Percentiles rank a stretch among this genome's conserved stretches.
Conservation (phyloP, 768 basidiomycete species). For the Serendipita sp. region DNA sequence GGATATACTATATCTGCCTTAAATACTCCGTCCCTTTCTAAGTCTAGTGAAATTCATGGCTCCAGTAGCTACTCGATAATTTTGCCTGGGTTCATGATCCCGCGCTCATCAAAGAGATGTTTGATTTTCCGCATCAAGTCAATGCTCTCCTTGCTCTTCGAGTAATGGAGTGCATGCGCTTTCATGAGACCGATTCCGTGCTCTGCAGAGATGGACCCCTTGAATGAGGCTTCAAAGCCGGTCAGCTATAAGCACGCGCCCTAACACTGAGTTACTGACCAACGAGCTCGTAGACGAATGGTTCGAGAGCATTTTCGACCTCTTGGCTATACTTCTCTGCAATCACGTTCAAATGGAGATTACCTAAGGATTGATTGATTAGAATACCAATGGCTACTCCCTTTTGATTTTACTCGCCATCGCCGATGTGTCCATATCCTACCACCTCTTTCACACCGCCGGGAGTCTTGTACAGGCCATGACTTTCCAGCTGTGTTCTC, state of each 20-base stretch:
- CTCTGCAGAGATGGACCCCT: constrained; percentile 91
- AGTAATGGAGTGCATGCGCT: constrained; percentile 75
- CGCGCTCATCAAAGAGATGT: constrained; percentile 69
- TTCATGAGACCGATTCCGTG: constrained; percentile 97
- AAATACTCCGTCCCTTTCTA: too few species aligned
- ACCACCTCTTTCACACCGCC: constrained; percentile 68
- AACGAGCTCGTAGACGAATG: constrained; percentile 86
- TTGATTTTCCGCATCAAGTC: constrained; percentile 86
- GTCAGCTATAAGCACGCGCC: constrained; percentile 6
- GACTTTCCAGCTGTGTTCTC: constrained; percentile 42
- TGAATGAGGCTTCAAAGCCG: constrained; percentile 42
- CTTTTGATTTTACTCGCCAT: constrained; percentile 38
- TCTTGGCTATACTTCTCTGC: constrained; percentile 70
- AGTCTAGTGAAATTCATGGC: too few species aligned
- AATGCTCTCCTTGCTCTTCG: constrained; percentile 62
- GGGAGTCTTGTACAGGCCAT: constrained; percentile 39
- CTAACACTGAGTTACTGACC: constrained; percentile 29
- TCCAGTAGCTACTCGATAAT: constrained; percentile 37
- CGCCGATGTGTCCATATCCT: constrained; percentile 94
- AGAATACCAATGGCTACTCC: not conserved
- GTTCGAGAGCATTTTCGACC: constrained; percentile 77
- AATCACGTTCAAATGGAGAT: constrained; percentile 83
- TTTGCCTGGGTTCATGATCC: constrained; percentile 89
- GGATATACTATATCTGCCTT: not conserved
- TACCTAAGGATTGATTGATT: constrained; percentile 39